Conservation (phyloP, 2,329 filamentous ascomycete species). For the Pseudogymnoascus sp. region DNA sequence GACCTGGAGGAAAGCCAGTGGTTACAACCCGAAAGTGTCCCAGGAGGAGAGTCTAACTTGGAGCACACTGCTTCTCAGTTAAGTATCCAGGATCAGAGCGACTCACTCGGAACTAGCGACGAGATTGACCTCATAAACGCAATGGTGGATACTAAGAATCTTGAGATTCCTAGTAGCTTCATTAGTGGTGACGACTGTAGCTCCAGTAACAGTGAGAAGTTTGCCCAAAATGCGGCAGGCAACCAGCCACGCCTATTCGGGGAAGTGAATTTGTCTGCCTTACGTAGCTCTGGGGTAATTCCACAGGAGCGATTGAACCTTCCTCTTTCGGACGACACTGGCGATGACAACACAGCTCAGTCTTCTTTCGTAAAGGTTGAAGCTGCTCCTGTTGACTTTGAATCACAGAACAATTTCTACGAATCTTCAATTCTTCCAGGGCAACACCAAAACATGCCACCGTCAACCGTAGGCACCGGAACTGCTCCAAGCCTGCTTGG, state of each 20-base stretch:
- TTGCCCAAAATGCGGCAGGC: not conserved
- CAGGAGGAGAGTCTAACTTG: conserved; percentile 17
- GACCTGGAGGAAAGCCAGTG: conserved; percentile 67
- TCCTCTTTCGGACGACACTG: conserved; percentile 15
- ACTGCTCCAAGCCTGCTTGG: conserved; percentile 26
- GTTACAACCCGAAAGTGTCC: conserved; percentile 39
- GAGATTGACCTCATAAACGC: conserved; percentile 13
- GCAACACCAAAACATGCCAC: not conserved
- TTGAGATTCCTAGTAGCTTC: conserved; percentile 24
- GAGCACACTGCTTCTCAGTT: conserved; percentile 25
- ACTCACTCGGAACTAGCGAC: conserved; percentile 15
- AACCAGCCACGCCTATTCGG: conserved; percentile 24
- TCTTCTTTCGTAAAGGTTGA: not conserved
- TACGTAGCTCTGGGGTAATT: conserved; percentile 26
- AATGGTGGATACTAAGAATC: conserved; percentile 9
- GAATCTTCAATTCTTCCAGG: not conserved
- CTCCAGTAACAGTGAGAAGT: not conserved
- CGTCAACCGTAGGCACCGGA: not conserved
- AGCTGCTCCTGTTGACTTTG: not conserved
- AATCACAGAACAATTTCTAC: not conserved
- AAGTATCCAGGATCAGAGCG: conserved; percentile 18
- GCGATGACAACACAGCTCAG: not conserved
- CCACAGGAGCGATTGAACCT: conserved; percentile 22
- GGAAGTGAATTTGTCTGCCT: conserved; percentile 23
- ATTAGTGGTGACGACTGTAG: conserved; percentile 15